Percentiles rank a stretch among this genome's conserved stretches.
These are phyloP conservation scores for Metschnikowia hibisci DNA, from an alignment of 805 yeast species.

Conservation along the genomic window DNA sequence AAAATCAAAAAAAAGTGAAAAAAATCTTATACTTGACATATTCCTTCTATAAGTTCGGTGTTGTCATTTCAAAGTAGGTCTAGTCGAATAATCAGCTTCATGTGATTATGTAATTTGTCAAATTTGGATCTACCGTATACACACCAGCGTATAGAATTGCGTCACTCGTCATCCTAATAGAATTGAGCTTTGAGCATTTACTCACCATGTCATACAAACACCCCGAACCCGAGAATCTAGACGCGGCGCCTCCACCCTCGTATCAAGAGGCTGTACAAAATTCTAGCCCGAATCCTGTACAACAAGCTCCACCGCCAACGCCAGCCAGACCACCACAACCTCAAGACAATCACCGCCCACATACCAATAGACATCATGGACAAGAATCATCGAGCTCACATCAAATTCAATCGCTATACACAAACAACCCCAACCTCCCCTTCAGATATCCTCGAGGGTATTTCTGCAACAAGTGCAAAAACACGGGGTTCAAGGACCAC, in stretches of 20 bases:
- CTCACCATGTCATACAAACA: neutral
- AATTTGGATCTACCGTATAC: neutral
- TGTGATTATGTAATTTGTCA: no score
- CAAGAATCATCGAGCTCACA: neutral
- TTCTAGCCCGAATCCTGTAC: neutral
- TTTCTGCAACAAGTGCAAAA: slow-evolving; percentile 32
- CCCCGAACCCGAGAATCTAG: neutral
- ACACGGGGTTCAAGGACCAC: slow-evolving; percentile 30
- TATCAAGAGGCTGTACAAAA: slow-evolving; percentile 42
- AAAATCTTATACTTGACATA: no score
- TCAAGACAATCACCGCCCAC: neutral
- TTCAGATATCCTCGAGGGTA: slow-evolving; percentile 30
- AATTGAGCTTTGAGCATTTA: neutral
- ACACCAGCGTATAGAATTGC: neutral
- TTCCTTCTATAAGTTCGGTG: no score
- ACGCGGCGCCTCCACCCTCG: slow-evolving; percentile 32
- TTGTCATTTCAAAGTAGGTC: no score
- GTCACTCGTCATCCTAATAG: neutral
- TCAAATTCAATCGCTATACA: slow-evolving; percentile 13
- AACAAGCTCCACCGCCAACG: slow-evolving; percentile 10
- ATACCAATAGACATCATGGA: neutral
- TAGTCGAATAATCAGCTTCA: no score
- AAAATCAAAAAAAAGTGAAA: no score
- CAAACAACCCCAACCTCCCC: slow-evolving; percentile 22
- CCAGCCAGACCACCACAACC: slow-evolving; percentile 6